Base-by-base conservation (phyloP, 2,329 filamentous ascomycete genomes). In the Metarhizium robertsii region DNA sequence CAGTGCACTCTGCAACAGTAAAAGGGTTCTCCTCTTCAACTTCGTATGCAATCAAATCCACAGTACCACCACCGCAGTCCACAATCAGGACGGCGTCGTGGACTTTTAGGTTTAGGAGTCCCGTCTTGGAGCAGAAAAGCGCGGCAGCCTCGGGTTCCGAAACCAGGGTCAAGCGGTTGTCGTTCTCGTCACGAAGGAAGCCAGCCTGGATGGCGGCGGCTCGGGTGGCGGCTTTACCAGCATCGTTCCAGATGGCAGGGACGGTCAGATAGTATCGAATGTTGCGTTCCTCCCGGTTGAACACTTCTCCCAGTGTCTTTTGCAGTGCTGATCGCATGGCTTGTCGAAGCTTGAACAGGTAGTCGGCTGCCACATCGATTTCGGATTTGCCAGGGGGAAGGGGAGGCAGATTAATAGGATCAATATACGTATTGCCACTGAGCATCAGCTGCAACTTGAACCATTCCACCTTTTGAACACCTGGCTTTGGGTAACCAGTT, bases 371-470 rank as follows among this genome's bases (percentile, higher is more conserved):
- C 53, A 97, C 94, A 73, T 99, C 94, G 73, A 97, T 96, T 75
- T 97, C 94, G 30, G 92, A 96, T 79, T 97, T 97, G 73, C 94
- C 94, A 49, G 92, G 92, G 50, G 94, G 94, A 70, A 97, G 88
- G 61, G 94, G 94, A 50, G 94, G 94, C 62, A 99, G 84, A 80
- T 97, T 97, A 77, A 97, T 97, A 59, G 94, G 94, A 72, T 97
- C 94, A 69, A 97, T 97, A 73, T 97, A 97, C 48, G 94, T 97
- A 79, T 97, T 97, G 60, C 94, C 94, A 58, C 91, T 96, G 60
- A 96, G 81, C 94, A 97, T 97, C 56, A 99, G 84, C 76, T 99
- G 94, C 63, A 99, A 82, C 79, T 97, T 97, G 82, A 99, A 97
- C 94, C 94, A 99, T 76, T 97, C 94, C 29, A 97, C 92, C 77